Evolutionary conservation across 257 asterid species (phyloP), one percentile per base, ranked within the genome.

Genomic region (Plantago ovata): DNA sequence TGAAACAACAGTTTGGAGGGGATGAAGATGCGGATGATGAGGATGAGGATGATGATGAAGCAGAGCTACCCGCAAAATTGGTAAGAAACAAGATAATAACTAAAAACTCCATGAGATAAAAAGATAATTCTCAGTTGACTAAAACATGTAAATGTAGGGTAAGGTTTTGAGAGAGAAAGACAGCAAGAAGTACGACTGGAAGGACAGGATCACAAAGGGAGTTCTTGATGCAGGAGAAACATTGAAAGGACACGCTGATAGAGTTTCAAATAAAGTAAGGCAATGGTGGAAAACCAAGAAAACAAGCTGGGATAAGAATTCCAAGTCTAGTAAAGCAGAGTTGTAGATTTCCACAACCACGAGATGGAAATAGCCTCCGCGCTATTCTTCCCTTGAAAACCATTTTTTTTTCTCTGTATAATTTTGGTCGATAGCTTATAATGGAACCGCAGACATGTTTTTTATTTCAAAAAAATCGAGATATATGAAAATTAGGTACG

Each of bases 11-110:
- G 11, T 77, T 84, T 38, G 97, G 96, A 38, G 78, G 64, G 32
- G 94, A 69, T 50, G 90, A 76, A 62, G 94, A 50, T 45, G 95
- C 84, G 16, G 96, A 81, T 1, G 94, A 87, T 1, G 94, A 79
- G 0, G 95, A 84, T 22, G 56, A 50, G 20, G 36, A 28, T 7
- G 90, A 83, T 15, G 94, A 78, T 3, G 94, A 81, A 50, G 69
- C 79, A 1, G 76, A 69, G 39, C 67, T 90, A 19, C 82, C 91
- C 13, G 74, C 93, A n/a, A 84, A 82, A 19, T 58, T 84, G 91
- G 97, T 89, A 72, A 56, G 52, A 16, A 50, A 62, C 45, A 9
- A 49, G 51, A 69, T 52, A 39, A 60, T 13, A 18, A 41, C 38
- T 36, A 18, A 24, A 19, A 42, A 15, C 20, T 38, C 5, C 0